Base-by-base conservation (phyloP, 2,329 filamentous ascomycete genomes). In the Trichophyton equinum region DNA sequence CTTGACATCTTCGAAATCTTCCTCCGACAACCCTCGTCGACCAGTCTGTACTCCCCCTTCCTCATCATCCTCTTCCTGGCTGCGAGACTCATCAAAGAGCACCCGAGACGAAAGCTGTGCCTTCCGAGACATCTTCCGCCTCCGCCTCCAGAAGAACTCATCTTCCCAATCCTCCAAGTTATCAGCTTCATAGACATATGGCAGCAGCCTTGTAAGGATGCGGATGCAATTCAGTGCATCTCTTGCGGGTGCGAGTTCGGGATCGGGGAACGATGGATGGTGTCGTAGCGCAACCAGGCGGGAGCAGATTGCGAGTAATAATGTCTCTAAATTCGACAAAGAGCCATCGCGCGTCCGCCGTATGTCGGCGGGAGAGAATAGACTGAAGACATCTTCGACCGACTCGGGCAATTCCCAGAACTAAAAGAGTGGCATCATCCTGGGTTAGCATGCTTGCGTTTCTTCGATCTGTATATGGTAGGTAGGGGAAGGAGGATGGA, bases 351-450 rank as follows among this genome's bases (percentile, higher is more conserved):
- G 85, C 53, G 90, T 91, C 67, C 91, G 85, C 64, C 91, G 88
- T 65, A 96, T 92, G 72, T 95, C 89, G 62, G 86, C 85, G 4
- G 91, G 85, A 42, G 91, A 91, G 76, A 96, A 97, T 63, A 97
- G 83, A 71, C 90, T 95, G 78, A 97, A 97, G 70, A 99, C 86
- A 78, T 99, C 94, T 72, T 97, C 94, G 59, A 89, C 85, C 13
- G 91, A 91, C 75, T 97, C 94, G 64, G 94, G 94, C 49, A 99
- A 85, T 74, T 96, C 89, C 91, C 92, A 97, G 77, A 97, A 97
- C 88, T 96, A 61, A 9, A 22, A 22, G 7, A n/a, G 38, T 44
- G 6, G 40, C 15, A 20, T 15, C 40, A 57, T 18, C 51, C 33
- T 38, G 25, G 13, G 51, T 55, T 8, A 55, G 27, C n/a, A n/a